Base-by-base conservation (phyloP, 345 rosid genomes). In the Cardamine resedifolia region DNA sequence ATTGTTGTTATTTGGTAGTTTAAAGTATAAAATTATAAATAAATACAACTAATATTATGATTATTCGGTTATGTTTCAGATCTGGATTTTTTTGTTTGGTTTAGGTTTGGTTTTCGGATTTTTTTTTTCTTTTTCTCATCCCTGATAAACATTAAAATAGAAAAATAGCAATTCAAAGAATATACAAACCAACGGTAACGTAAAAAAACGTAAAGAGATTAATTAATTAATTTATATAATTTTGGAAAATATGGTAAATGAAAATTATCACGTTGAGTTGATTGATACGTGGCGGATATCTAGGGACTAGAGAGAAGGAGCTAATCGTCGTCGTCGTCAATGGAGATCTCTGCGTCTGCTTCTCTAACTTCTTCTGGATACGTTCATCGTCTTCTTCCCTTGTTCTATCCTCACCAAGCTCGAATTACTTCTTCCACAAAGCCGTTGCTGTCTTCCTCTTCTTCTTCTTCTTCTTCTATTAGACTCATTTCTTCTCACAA, bases 321-420 rank as follows among this genome's bases (percentile, higher is more conserved):
- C 51, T 27, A 43, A 39, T 62, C 45, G 59, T 64, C 48, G 70
- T 51, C 72, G 16, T 50, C 71, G 12, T 70, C 81, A 70, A 82
- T 82, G 85, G 83, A 79, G 74, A 66, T 77, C 26, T 70, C 50
- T 58, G 73, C 77, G 43, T 41, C 60, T 60, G 47, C 44, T 61
- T 41, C 79, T 58, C 58, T 73, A 64, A 38, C 44, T 19, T 62
- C 26, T 19, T 65, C 61, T 69, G 68, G 71, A 14, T 6, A 44
- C 62, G 53, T 75, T 47, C 75, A 58, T 71, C 50, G 65, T 66
- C 65, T 51, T 70, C 12, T 36, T 41, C 77, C 66, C 2, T 66
- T 56, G 30, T 58, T 59, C 67, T 76, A 8, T 26, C 53, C 33
- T 60, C 73, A 18, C 57, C 73, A 18, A 23, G 16, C 58, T 23